Percentiles rank a stretch among this genome's conserved stretches.
Conservation (phyloP, 2,329 filamentous ascomycete genomes). For the Ceratocystiopsis brevicomis region DNA sequence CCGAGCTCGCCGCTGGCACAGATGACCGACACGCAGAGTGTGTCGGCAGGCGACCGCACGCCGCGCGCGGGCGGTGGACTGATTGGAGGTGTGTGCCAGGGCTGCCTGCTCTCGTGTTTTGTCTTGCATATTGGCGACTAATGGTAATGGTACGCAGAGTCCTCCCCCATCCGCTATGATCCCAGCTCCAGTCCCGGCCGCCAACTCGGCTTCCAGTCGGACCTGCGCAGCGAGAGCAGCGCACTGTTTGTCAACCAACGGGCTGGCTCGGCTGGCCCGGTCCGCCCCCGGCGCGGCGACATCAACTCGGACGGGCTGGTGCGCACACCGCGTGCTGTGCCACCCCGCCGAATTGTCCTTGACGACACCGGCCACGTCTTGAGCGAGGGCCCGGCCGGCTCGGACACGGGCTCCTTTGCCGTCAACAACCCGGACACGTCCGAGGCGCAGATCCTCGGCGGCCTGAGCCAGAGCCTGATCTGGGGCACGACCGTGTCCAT, state of each 20-base stretch:
- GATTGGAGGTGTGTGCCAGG: slow-evolving; percentile 43
- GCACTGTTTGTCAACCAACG: slow-evolving; percentile 62
- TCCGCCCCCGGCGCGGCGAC: slow-evolving; percentile 50
- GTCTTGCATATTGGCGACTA: not conserved
- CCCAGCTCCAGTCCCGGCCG: slow-evolving; percentile 75
- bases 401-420: slow-evolving; percentile 40
- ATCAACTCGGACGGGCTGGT: slow-evolving; percentile 63
- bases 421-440: slow-evolving; percentile 66
- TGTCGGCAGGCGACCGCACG: slow-evolving; percentile 41
- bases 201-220: slow-evolving; percentile 35
- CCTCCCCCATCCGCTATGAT: slow-evolving; percentile 80
- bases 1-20: slow-evolving; percentile 43
- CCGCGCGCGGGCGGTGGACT: slow-evolving; percentile 45
- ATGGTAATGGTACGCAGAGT: slow-evolving; percentile 37
- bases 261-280: slow-evolving; percentile 33
- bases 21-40: slow-evolving; percentile 37
- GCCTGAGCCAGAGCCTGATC: slow-evolving; percentile 63
- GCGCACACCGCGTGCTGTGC: slow-evolving; percentile 27
- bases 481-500: slow-evolving; percentile 98
- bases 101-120: not conserved
- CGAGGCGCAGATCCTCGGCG: slow-evolving; percentile 74
- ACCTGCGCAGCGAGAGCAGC: slow-evolving; percentile 67
- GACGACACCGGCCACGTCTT: slow-evolving; percentile 40
- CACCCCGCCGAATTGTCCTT: slow-evolving; percentile 34
- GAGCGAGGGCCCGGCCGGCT: slow-evolving; percentile 30